Evolutionary conservation across 2,329 filamentous ascomycete species (phyloP), one percentile per base, ranked within the genome.

Genomic region (Paecilomyces fulvus): DNA sequence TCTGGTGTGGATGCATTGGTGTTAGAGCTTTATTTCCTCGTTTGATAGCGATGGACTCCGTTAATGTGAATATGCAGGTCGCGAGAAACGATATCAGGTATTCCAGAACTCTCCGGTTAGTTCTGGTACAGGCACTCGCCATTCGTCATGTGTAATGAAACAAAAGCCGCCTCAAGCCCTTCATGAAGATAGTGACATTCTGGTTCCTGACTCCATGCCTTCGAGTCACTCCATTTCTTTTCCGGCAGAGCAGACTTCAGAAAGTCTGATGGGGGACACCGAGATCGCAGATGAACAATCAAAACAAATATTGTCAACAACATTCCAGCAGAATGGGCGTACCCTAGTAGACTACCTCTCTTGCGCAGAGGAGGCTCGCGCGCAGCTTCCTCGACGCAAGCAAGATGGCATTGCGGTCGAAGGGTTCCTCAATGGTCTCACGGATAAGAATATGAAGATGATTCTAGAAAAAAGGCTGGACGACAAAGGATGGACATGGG

Each of bases 381-480:
- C 53, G 1, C 30, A 57, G 2, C 54, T 64, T n/a, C 62, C 58
- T 2, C 57, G 56, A 3, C 54, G 59, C 12, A 52, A 58, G 5
- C 59, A 59, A 17, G 65, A 69, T 33, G 49, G 55, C 1, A 43
- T 58, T 7, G 57, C 70, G 30, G 63, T 72, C 6, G 59, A 64
- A 49, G 58, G 59, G 1, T 73, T 75, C 56, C 61, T 74, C 55
- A 57, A 58, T 5, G 72, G 71, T 8, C 55, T 73, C 20, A 57
- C 59, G 7, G 62, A 67, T 55, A n/a, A 37, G 3, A 31, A 33
- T 14, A 50, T 62, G n/a, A 62, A 59, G 51, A 50, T 37, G 10
- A 11, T 48, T 4, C 17, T 71, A n/a, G 62, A 66, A 51, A 55
- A 58, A n/a, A 59, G 55, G 28, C 54, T 71, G 43, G 60, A 64